phyloP scores from a whole-genome alignment of 768 basidiomycete genomes.

The Tylopilus rubrobrunneus region DNA sequence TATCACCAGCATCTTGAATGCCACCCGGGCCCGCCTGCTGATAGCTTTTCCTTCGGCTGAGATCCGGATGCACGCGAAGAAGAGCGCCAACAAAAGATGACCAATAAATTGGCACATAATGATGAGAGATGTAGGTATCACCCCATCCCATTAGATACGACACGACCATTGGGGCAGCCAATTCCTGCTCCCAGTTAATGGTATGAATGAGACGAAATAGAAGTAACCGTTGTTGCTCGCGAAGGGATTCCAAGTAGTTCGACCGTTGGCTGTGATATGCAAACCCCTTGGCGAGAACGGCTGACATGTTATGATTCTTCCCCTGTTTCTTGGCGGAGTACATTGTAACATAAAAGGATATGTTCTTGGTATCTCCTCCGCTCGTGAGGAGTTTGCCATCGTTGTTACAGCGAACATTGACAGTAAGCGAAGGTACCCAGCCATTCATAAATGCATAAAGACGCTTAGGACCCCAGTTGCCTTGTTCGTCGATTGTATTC shows the following conservation, averaged over 20 bases:
- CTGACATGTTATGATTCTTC: conserved; percentile 28
- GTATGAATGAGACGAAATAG: conserved; percentile 31
- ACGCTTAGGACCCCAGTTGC: neutral
- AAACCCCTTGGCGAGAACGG: conserved; percentile 30
- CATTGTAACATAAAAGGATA: conserved; percentile 31
- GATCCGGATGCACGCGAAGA: neutral
- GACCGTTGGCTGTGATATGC: conserved; percentile 26
- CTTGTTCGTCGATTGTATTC: neutral
- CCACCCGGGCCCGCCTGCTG: too few relatives aligned
- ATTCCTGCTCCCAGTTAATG: conserved; percentile 37
- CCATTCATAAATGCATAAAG: neutral
- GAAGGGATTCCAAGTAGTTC: conserved; percentile 16
- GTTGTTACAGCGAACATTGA: conserved; percentile 35
- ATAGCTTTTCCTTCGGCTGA: too few relatives aligned
- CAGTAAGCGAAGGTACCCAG: conserved; percentile 25
- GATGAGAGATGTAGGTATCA: conserved; percentile 34
- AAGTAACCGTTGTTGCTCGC: conserved; percentile 26
- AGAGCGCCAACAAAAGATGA: conserved; percentile 12
- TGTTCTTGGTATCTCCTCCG: too few relatives aligned
- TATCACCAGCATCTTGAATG: too few relatives aligned
- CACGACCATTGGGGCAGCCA: conserved; percentile 36
- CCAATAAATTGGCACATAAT: conserved; percentile 36
- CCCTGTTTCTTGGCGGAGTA: conserved; percentile 36
- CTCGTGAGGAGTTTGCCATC: conserved; percentile 39
- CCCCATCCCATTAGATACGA: conserved; percentile 45